Conservation (phyloP, 1,284 basidiomycete species). For the Trichosporon inkin region DNA sequence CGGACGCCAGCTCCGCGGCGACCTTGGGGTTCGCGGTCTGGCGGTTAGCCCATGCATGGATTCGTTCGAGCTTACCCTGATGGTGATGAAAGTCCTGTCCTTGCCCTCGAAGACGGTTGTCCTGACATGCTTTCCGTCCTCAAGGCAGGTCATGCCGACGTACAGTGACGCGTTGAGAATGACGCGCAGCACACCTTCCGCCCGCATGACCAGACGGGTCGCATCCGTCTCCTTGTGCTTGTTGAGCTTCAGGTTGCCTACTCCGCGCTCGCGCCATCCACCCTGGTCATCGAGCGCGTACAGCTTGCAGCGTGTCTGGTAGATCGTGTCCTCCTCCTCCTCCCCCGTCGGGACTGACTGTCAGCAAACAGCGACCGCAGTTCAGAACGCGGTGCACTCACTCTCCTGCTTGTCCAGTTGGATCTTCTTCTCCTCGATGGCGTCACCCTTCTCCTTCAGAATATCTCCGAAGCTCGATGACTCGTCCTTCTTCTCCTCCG, state of each 20-base stretch:
- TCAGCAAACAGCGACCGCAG: conserved; percentile 3
- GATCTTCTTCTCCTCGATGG: conserved; percentile 51
- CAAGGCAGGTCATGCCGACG: conserved; percentile 72
- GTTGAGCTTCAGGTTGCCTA: conserved; percentile 75
- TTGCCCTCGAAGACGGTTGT: conserved; percentile 70
- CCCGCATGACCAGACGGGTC: conserved; percentile 70
- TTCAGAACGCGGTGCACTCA: conserved; percentile 45
- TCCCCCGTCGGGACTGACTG: conserved; percentile 76
- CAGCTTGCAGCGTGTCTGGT: conserved; percentile 80
- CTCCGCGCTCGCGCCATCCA: conserved; percentile 84
- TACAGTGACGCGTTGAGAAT: conserved; percentile 83
- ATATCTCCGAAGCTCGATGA: conserved; percentile 40
- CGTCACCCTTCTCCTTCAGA: conserved; percentile 31
- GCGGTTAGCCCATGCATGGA: conserved; percentile 52
- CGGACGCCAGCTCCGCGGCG: conserved; percentile 48
- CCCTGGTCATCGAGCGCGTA: conserved; percentile 64
- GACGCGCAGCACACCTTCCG: conserved; percentile 82
- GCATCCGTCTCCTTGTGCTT: conserved; percentile 46
- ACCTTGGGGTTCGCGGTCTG: conserved; percentile 62
- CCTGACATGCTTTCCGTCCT: conserved; percentile 71
- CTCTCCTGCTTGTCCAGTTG: conserved; percentile 66
- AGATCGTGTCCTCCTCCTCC: conserved; percentile 81
- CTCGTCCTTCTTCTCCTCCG: conserved; percentile 13
- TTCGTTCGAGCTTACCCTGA: conserved; percentile 58
- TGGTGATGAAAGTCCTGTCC: conserved; percentile 65